phyloP scores from a whole-genome alignment of 371 early-diverging fungal species.

The Batkoa obscura region DNA sequence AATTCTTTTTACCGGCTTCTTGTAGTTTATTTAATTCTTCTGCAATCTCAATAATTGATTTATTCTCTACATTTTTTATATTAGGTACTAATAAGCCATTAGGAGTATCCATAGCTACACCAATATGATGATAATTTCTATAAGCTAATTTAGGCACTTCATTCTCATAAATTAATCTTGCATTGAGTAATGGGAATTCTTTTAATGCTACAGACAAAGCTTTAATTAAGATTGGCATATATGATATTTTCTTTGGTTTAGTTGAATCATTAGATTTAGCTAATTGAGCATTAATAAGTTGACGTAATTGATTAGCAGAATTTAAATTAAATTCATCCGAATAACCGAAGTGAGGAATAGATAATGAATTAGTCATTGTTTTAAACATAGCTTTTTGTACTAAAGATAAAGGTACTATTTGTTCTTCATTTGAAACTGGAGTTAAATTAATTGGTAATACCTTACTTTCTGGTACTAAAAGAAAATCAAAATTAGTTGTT shows the following conservation, averaged over 20 bases:
- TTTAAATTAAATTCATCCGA: slow-evolving; percentile 76
- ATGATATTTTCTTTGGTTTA: slow-evolving; percentile 54
- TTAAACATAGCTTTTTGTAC: slow-evolving; percentile 96
- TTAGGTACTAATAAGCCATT: slow-evolving; percentile 86
- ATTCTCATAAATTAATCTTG: slow-evolving; percentile 30
- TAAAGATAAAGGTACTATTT: slow-evolving; percentile 35
- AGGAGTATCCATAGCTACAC: slow-evolving; percentile 93
- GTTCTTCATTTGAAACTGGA: slow-evolving; percentile 11
- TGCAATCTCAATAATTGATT: slow-evolving; percentile 83
- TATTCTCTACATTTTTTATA: slow-evolving; percentile 72
- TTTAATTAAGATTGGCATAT: slow-evolving; percentile 91
- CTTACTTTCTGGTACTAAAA: too few relatives aligned
- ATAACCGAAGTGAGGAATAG: slow-evolving; percentile 89
- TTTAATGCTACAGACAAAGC: slow-evolving; percentile 65
- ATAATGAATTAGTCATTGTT: slow-evolving; percentile 77
- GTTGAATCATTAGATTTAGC: slow-evolving; percentile 13
- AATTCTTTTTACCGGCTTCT: slow-evolving; percentile 40
- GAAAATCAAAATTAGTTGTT: background rate
- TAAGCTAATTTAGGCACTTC: slow-evolving; percentile 38
- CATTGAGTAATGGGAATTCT: slow-evolving; percentile 80
- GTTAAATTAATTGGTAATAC: background rate
- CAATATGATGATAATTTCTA: slow-evolving; percentile 71
- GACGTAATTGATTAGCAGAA: slow-evolving; percentile 37
- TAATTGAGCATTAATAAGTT: slow-evolving; percentile 40
- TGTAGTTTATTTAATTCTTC: slow-evolving; percentile 61